Conservation (phyloP, 202 grass and related monocot genomes). For the Carex sylvatica region DNA sequence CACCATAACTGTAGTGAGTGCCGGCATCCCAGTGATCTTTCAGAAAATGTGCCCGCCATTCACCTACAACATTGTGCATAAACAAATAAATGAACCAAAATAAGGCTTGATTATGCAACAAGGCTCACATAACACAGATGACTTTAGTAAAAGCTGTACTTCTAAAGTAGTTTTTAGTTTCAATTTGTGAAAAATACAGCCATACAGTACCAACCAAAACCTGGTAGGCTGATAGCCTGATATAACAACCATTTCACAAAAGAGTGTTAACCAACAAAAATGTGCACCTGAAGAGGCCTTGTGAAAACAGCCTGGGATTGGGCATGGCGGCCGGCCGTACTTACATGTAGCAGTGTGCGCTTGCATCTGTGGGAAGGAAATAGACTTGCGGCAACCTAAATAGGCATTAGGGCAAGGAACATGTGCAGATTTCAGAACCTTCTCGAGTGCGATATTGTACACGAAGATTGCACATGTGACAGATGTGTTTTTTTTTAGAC, state of each 20-base stretch:
- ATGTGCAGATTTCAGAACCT: slow-evolving; percentile 64
- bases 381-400: slow-evolving; percentile 45
- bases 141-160: no score
- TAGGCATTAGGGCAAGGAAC: slow-evolving; percentile 40
- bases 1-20: slow-evolving; percentile 37
- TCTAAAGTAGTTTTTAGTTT: no score
- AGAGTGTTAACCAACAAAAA: neutral
- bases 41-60: slow-evolving; percentile 57
- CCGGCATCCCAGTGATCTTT: slow-evolving; percentile 28
- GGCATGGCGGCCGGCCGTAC: slow-evolving; percentile 43
- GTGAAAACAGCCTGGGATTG: slow-evolving; percentile 38
- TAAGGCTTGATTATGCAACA: neutral
- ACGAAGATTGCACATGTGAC: slow-evolving; percentile 53
- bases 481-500: slow-evolving; percentile 57
- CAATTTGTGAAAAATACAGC: no score
- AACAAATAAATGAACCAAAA: neutral
- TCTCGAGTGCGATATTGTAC: slow-evolving; percentile 45
- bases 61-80: slow-evolving; percentile 14
- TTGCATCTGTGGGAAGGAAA: slow-evolving; percentile 39
- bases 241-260: neutral
- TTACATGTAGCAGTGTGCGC: slow-evolving; percentile 49
- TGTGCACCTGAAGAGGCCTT: slow-evolving; percentile 28
- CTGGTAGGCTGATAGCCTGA: no score
- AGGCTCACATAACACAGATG: no score
- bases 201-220: no score